phyloP scores from a whole-genome alignment of 495 filamentous ascomycete genomes.

The Aspergillus sclerotiicarbonarius region DNA sequence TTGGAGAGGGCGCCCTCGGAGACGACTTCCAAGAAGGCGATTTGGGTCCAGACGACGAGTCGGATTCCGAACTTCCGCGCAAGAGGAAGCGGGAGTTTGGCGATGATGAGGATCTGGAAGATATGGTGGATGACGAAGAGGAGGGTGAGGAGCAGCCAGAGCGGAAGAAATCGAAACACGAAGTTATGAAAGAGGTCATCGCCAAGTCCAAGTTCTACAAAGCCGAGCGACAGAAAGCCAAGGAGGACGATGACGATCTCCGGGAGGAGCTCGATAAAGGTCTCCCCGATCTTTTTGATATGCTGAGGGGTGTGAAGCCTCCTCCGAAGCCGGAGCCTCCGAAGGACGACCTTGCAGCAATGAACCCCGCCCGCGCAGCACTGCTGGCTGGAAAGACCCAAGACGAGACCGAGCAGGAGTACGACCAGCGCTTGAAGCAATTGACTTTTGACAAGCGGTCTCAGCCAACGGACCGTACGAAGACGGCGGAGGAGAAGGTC shows the following conservation, averaged over 20 bases:
- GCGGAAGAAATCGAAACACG: conserved; percentile 86
- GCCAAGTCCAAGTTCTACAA: conserved; percentile 95
- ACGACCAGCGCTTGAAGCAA: conserved; percentile 78
- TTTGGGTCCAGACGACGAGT: conserved; percentile 58
- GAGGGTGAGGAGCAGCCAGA: conserved; percentile 57
- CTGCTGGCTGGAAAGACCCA: conserved; percentile 61
- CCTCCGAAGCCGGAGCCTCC: conserved; percentile 41
- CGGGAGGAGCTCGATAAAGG: conserved; percentile 75
- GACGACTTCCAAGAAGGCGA: conserved; percentile 83
- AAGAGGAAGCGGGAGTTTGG: conserved; percentile 60
- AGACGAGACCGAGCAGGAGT: conserved; percentile 69
- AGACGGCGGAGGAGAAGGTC: conserved; percentile 85
- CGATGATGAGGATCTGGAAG: conserved; percentile 23
- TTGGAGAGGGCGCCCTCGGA: conserved; percentile 50
- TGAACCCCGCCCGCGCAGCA: conserved; percentile 59
- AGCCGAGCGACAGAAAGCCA: conserved; percentile 84
- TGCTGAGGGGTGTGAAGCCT: conserved; percentile 55
- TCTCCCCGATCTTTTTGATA: conserved; percentile 72
- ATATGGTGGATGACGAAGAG: conserved; percentile 36
- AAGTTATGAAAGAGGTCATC: conserved; percentile 97
- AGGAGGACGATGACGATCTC: conserved; percentile 94
- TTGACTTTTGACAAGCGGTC: conserved; percentile 80
- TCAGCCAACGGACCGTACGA: conserved; percentile 78
- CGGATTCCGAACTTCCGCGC: conserved; percentile 56
- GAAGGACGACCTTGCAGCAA: conserved; percentile 44